These are phyloP conservation scores for Pholiota microspora DNA, from an alignment of 768 basidiomycete genomes.

Conservation along the genomic window DNA sequence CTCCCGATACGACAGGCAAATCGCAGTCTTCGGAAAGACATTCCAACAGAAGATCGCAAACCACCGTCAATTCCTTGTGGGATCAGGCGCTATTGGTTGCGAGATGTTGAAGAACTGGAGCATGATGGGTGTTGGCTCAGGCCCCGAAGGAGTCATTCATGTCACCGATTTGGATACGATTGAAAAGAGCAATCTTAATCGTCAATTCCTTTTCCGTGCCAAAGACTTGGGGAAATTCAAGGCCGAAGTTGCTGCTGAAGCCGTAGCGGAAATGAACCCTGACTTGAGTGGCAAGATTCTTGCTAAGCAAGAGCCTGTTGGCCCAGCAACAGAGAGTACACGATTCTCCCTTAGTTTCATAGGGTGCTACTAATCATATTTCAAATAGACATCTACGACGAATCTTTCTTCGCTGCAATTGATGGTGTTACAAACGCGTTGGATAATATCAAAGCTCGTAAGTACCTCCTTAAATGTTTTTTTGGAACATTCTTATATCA, in stretches of 20 bases:
- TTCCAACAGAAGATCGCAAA: conserved; percentile 93
- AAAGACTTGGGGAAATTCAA: conserved; percentile 98
- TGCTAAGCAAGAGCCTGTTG: conserved; percentile 91
- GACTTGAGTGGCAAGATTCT: conserved; percentile 83
- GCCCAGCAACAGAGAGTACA: conserved; percentile 89
- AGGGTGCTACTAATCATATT: conserved; percentile 47
- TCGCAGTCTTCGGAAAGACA: conserved; percentile 90
- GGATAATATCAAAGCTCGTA: conserved; percentile 95
- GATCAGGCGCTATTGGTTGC: conserved; percentile 98
- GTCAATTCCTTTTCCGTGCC: conserved; percentile 96
- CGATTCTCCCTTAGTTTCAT: conserved; percentile 11
- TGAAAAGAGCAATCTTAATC: conserved; percentile 97
- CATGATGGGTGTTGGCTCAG: conserved; percentile 93
- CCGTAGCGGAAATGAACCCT: conserved; percentile 95
- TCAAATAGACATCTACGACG: conserved; percentile 75
- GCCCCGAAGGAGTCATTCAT: conserved; percentile 76
- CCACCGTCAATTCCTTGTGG: conserved; percentile 94
- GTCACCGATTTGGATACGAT: conserved; percentile 98
- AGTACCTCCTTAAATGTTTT: conserved; percentile 24
- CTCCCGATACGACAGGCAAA: conserved; percentile 89
- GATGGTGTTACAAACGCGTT: conserved; percentile 97
- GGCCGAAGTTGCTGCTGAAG: conserved; percentile 87
- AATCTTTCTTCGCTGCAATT: conserved; percentile 81
- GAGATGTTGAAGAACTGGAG: conserved; percentile 99
- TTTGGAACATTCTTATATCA: neutral